Evolutionary conservation across 176 grass and related monocot genomes (phyloP).

Genomic region (Triticum aestivum): IWGSC_CS_RefSeq_v2.1 NC_057797.1:742440386-742440885

Average conservation of each 20-base stretch:
- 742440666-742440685: constrained; percentile 60
- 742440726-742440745: constrained; percentile 61
- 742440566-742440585: constrained; percentile 45
- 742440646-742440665: constrained; percentile 58
- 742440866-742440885: constrained; percentile 96
- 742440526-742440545: constrained; percentile 58
- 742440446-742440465: constrained; percentile 90
- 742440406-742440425: constrained; percentile 71
- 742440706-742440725: constrained; percentile 83
- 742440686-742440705: constrained; percentile 79
- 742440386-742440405: constrained; percentile 98
- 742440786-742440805: constrained; percentile 18
- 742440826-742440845: constrained; percentile 36
- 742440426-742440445: constrained; percentile 54
- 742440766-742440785: constrained; percentile 33
- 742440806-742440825: constrained; percentile 30
- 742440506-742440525: constrained; percentile 57
- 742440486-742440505: constrained; percentile 70
- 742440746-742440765: constrained; percentile 55
- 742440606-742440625: constrained; percentile 64
- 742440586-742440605: constrained; percentile 35
- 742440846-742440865: constrained; percentile 17
- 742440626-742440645: constrained; percentile 67
- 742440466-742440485: constrained; percentile 85
- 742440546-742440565: constrained; percentile 35